Evolutionary conservation across 2,329 filamentous ascomycete species (phyloP), one percentile per base, ranked within the genome.

Genomic region (Pyrenophora teres): DNA sequence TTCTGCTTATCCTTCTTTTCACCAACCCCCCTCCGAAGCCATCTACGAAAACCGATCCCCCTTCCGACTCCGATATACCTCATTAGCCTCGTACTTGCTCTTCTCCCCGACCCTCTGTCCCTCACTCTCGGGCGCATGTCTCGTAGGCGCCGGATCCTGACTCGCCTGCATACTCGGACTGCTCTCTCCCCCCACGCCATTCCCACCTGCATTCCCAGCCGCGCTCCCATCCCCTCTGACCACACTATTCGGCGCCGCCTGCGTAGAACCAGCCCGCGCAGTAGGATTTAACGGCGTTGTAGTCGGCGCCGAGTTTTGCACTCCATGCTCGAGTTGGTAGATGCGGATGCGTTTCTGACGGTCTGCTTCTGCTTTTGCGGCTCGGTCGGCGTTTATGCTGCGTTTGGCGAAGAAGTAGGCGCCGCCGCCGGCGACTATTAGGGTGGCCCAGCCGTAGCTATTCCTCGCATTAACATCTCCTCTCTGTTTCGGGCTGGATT

Each of bases 341-440:
- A 70, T 64, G 27, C 64, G 59, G 31, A 61, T 43, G 31, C 70
- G 68, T 48, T 71, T 72, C 46, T 62, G 59, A 43, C 59, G 68
- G 52, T 71, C 72, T 48, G 65, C 64, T 81, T 82, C 77, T 82
- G 72, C 87, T 77, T 88, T 87, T 63, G 84, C 82, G 55, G 88
- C 86, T 59, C 93, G 89, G 76, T 97, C 92, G 63, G 89, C 89
- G 72, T 97, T 96, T 82, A 99, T 96, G 74, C 87, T 87, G 70
- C 85, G 83, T 82, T 99, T 99, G 59, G 94, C 94, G 73, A 97
- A 96, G 80, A 90, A 92, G 81, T 97, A 99, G 68, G 93, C 92
- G 58, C 88, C 90, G 60, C 86, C 94, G 70, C 93, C 94, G 62
- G 92, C 91, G 45, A 65, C 81, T 71, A 92, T 94, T 47, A 97